Evolutionary conservation across 176 grass and related monocot species (phyloP).

Genomic region (Triticum turgidum): DNA sequence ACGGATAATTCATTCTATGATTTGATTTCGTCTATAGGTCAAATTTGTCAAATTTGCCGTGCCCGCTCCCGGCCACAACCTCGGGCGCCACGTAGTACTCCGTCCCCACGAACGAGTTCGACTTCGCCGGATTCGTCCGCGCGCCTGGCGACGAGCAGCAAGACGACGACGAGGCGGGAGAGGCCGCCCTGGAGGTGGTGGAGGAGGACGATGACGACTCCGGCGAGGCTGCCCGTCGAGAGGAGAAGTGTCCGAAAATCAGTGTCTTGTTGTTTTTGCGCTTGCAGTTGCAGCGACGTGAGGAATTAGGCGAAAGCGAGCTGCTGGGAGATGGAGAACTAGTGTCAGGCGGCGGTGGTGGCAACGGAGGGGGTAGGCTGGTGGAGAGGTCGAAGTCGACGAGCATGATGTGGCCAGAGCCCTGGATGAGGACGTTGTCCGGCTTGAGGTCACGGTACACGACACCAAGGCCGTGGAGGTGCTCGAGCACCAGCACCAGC

Average conservation of each 20-base stretch:
- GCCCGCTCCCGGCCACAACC: constrained; percentile 80
- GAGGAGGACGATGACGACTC: constrained; percentile 26
- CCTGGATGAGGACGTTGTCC: constrained; percentile 70
- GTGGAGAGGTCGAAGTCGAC: constrained; percentile 90
- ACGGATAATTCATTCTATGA: too few relatives aligned
- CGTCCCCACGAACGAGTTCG: constrained; percentile 96
- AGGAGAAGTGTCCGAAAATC: neutral
- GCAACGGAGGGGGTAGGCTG: constrained; percentile 37
- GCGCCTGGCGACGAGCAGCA: constrained; percentile 31
- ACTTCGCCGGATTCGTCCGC: constrained; percentile 47
- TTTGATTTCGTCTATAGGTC: too few relatives aligned
- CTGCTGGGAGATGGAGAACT: neutral
- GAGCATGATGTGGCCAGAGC: constrained; percentile 81
- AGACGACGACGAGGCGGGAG: constrained; percentile 27
- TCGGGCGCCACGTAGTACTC: constrained; percentile 99
- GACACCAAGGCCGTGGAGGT: constrained; percentile 73
- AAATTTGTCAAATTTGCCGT: constrained; percentile 17
- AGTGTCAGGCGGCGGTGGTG: neutral
- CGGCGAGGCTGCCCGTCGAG: constrained; percentile 24
- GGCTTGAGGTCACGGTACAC: constrained; percentile 87
- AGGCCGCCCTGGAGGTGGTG: constrained; percentile 42
- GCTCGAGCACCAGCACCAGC: constrained; percentile 66
- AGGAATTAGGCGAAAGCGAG: neutral
- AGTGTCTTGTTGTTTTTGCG: constrained; percentile 26
- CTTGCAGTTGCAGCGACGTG: neutral